Base-by-base conservation (phyloP, 2,329 filamentous ascomycete species). In the Epichloe sp. region DNA sequence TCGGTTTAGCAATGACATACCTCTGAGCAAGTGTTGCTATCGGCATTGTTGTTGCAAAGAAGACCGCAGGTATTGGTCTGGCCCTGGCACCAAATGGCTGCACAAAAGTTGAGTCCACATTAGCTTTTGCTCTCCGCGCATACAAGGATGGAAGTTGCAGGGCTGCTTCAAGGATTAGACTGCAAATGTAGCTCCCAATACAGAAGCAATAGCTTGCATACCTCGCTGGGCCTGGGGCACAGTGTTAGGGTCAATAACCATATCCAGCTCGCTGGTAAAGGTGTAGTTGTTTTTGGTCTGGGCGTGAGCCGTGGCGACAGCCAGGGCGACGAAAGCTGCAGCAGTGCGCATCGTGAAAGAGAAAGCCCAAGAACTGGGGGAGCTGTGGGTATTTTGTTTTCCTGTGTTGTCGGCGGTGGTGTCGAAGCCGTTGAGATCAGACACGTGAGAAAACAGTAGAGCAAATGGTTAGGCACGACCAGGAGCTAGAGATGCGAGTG, bases 51-150 rank as follows among this genome's bases (percentile, higher is more conserved):
- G 49, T 61, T 62, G 66, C 77, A 80, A 41, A 80, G 70, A 23
- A 63, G 64, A 45, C 55, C 54, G 66, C 77, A 80, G 40, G 71
- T 73, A 62, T 76, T 72, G 53, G 62, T 64, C 68, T 80, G 67
- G 42, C 68, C 75, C 49, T 59, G 61, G 63, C 77, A 80, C 77
- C 76, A 80, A 17, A 58, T 51, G 45, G 71, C 76, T 78, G 54
- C 53, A 48, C 14, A 41, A 43, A n/a, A 44, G 41, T 52, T 17
- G 34, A 35, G 21, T 47, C 19, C 23, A 44, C n/a, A 34, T 55
- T 48, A 57, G 50, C 21, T 34, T 26, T 23, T 8, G 11, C n/a
- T 43, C 34, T 7, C 26, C 14, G 35, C 19, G 11, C 19, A 7
- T 17, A 48, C 21, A 10, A 43, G 7, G 23, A 43, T 15, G 6